Conservation (phyloP, 495 filamentous ascomycete species). For the Xylaria grammica region DNA sequence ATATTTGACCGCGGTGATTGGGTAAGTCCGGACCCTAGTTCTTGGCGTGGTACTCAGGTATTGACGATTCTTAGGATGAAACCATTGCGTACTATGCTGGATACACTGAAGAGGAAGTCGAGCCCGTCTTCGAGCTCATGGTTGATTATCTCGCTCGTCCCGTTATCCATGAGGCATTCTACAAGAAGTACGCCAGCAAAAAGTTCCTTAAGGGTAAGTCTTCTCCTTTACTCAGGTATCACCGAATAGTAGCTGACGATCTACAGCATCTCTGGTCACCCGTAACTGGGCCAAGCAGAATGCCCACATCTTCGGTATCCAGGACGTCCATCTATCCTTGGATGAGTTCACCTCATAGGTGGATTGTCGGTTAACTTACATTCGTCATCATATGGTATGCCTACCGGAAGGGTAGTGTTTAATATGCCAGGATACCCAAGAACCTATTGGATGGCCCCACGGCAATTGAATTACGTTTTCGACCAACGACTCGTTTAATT, state of each 20-base stretch:
- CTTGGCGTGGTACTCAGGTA: background rate
- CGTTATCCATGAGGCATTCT: slow-evolving; percentile 93
- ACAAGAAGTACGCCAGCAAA: slow-evolving; percentile 99
- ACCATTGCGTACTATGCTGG: slow-evolving; percentile 93
- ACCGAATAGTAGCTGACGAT: slow-evolving; percentile 24
- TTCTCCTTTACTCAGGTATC: background rate
- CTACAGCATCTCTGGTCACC: slow-evolving; percentile 83
- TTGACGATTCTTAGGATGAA: slow-evolving; percentile 65
- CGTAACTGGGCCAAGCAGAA: slow-evolving; percentile 91
- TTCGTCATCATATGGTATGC: slow-evolving; percentile 28
- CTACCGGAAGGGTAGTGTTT: slow-evolving; percentile 27
- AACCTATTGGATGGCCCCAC: slow-evolving; percentile 39
- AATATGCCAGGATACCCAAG: slow-evolving; percentile 34
- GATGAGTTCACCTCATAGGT: slow-evolving; percentile 43
- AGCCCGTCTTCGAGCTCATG: slow-evolving; percentile 92
- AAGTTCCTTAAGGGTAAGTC: slow-evolving; percentile 91
- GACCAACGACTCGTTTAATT: slow-evolving; percentile 28
- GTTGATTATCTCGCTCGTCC: slow-evolving; percentile 90
- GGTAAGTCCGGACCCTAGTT: slow-evolving; percentile 59
- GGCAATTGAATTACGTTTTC: slow-evolving; percentile 34
- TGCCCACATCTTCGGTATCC: slow-evolving; percentile 52
- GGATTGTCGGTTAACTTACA: slow-evolving; percentile 8
- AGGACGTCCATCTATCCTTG: slow-evolving; percentile 44
- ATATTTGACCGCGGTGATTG: slow-evolving; percentile 89
- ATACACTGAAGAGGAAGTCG: slow-evolving; percentile 89